Conservation (phyloP, 495 filamentous ascomycete species). For the Podospora comata region DNA sequence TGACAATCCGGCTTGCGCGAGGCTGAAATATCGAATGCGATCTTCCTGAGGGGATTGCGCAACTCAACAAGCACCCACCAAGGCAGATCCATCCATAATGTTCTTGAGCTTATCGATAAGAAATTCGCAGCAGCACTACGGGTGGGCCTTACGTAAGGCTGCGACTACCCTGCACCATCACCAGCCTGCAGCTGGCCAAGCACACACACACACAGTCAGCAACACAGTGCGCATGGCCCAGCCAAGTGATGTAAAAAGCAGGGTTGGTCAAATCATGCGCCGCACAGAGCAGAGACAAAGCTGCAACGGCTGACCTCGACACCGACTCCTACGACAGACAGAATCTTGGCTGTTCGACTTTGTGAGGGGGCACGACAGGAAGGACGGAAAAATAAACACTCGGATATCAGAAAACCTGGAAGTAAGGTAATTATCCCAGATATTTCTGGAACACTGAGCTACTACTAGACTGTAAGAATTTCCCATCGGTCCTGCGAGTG, state of each 20-base stretch:
- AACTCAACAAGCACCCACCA: neutral
- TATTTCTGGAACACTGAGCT: neutral
- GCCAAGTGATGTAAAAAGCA: neutral
- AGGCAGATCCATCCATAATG: neutral
- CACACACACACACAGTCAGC: neutral
- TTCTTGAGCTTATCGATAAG: slow-evolving; percentile 3
- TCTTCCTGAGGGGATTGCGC: neutral
- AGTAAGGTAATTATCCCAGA: neutral
- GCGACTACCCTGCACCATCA: neutral
- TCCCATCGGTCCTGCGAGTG: neutral
- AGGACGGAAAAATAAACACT: no score
- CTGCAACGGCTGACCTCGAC: neutral
- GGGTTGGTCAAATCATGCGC: neutral
- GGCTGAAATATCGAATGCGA: slow-evolving; percentile 3
- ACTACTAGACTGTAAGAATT: neutral
- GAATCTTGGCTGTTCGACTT: neutral
- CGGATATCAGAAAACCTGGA: no score
- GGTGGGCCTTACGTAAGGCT: neutral
- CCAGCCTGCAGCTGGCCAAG: no score
- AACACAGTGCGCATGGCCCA: neutral
- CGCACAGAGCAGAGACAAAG: neutral
- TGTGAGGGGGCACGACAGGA: no score
- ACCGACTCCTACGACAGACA: neutral
- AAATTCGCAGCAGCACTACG: neutral
- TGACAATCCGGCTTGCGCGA: neutral